A percentile compares a stretch with the other conserved stretches of the same genome.
These are phyloP conservation scores for Tolypocladium pustulatum DNA, from an alignment of 2,329 filamentous ascomycete species.

Conservation along the genomic window DNA sequence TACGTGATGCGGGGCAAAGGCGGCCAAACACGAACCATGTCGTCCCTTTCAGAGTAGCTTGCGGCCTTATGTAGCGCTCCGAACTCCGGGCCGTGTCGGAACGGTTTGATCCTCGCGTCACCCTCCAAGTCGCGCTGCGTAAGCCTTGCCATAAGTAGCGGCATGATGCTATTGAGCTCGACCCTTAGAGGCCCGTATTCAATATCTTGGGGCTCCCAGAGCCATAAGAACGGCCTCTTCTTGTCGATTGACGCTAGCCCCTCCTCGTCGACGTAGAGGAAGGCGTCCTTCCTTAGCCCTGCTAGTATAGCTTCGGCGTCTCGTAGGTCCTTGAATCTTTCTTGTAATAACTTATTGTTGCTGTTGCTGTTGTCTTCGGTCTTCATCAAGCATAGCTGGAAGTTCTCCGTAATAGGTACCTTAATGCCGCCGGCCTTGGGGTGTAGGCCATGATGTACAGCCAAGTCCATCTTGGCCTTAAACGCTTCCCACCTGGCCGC, in stretches of 20 bases:
- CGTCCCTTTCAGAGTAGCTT: not conserved
- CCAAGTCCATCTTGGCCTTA: not conserved
- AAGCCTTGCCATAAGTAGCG: not conserved
- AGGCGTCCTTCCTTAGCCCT: not conserved
- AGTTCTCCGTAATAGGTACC: not conserved
- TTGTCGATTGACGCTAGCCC: not conserved
- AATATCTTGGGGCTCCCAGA: not conserved
- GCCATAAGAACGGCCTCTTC: not conserved
- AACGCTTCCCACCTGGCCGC: not conserved
- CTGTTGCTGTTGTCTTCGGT: not conserved
- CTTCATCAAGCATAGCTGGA: not conserved
- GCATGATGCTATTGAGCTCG: slow-evolving; percentile 1
- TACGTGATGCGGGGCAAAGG: not conserved
- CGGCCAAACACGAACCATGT: not conserved
- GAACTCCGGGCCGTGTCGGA: not conserved
- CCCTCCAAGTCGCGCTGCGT: not conserved
- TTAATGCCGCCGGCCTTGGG: not conserved
- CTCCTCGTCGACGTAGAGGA: slow-evolving; percentile 1
- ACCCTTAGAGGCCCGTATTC: not conserved
- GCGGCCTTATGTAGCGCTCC: not conserved
- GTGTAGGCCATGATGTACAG: not conserved
- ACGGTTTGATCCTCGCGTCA: slow-evolving; percentile 1
- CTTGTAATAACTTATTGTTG: not conserved
- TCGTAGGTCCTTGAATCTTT: not conserved
- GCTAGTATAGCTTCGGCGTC: not conserved